Conservation (phyloP, 257 asterid species). For the Avicennia marina region DNA sequence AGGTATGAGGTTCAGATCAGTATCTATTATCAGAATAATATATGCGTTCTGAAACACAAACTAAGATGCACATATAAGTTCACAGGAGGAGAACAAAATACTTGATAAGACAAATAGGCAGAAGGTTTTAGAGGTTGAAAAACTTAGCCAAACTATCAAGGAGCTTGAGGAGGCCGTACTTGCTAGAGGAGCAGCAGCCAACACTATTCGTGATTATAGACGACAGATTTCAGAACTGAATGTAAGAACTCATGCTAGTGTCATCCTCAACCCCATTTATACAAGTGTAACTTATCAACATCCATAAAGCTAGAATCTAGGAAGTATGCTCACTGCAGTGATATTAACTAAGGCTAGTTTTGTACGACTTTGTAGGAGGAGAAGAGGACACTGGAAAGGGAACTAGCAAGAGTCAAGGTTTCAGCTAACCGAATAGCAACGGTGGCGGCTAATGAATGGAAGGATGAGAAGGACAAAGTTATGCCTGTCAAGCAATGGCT, state of each 20-base stretch:
- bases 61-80: neutral
- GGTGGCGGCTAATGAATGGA: slow-evolving; percentile 90
- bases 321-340: neutral
- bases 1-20: slow-evolving; percentile 32
- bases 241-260: slow-evolving; percentile 25
- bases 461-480: slow-evolving; percentile 80
- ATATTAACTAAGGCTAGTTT: slow-evolving; percentile 3
- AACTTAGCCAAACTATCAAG: slow-evolving; percentile 62
- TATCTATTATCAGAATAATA: neutral
- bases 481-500: slow-evolving; percentile 98
- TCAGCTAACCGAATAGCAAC: slow-evolving; percentile 81
- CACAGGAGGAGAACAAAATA: slow-evolving; percentile 77
- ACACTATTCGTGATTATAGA: slow-evolving; percentile 58
- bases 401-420: slow-evolving; percentile 77
- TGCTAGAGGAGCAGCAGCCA: slow-evolving; percentile 80
- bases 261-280: neutral
- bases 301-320: too few relatives aligned
- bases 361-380: slow-evolving; percentile 48
- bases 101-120: slow-evolving; percentile 74
- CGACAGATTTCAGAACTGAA: slow-evolving; percentile 67
- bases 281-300: too few relatives aligned
- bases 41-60: slow-evolving; percentile 2
- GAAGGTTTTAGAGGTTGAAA: slow-evolving; percentile 77
- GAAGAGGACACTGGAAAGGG: slow-evolving; percentile 82
- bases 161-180: slow-evolving; percentile 91